Base-by-base conservation (phyloP, 176 grass and related monocot genomes). In the Carex kokanica region DNA sequence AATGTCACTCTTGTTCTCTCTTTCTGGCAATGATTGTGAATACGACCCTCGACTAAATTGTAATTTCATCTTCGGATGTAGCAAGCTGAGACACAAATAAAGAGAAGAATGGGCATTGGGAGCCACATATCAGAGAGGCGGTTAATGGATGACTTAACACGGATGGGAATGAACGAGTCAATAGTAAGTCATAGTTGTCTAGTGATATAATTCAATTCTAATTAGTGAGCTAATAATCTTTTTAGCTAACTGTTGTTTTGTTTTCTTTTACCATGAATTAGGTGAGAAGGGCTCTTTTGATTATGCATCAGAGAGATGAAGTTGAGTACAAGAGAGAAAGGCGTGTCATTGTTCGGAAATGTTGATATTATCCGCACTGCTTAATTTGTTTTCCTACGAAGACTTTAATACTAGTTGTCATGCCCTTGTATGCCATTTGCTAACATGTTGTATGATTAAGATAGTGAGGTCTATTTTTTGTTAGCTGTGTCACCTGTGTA, bases 251-350 rank as follows among this genome's bases (percentile, higher is more conserved):
- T 34, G 12, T 9, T 24, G 1, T 1, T 67, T 67, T 20, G 6
- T 2, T 56, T 83, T 83, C 78, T 89, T 53, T 59, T 70, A 64
- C 18, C 3, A 41, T 13, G 45, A 24, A 73, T 90, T 85, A 99
- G 96, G 89, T 99, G 60, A 91, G 96, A 88, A 99, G 96, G 72
- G 96, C 96, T 24, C 91, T 99, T 71, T 36, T 99, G 49, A 95
- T 99, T 25, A 99, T 99, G 96, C 96, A 99, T 64, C 96, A 93
- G 82, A 90, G 96, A 83, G 96, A 95, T 7, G 96, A 99, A 79
- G 93, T 99, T 25, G 96, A 99, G 85, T 95, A 95, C 49, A 99
- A 95, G 93, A 85, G 96, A 86, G 96, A 95, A 64, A 83, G 91
- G 8, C 96, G 90, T 34, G 91, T 99, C 67, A 90, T 99, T 13